Evolutionary conservation across 768 basidiomycete genomes (phyloP), one percentile per base, ranked within the genome.

Genomic region (Agaricus blazei): DNA sequence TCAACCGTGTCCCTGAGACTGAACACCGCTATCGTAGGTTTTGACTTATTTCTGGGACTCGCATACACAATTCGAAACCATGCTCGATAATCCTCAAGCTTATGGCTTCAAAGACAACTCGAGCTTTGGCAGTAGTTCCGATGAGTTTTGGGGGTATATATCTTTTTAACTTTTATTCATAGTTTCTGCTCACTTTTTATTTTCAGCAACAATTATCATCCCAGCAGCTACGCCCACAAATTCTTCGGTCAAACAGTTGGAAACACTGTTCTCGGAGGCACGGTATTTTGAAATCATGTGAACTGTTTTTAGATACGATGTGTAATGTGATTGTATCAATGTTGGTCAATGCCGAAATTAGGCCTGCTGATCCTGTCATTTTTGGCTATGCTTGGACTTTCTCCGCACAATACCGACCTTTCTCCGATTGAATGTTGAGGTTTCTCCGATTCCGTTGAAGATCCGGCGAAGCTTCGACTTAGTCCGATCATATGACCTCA

Each of bases 51-150:
- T 75, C 9, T 85, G 74, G 72, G 82, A 85, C 58, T 70, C 81
- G 1, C 70, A 76, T 60, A 56, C 78, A 0, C 70, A 69, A 28
- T 82, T 83, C 68, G 75, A 70, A 15, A 73, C 69, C 1, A 76
- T 84, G 19, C 66, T 84, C 14, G 69, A 80, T 66, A 51, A 65
- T 36, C 80, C 82, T 1, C 71, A 68, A 1, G 62, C 70, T n/a
- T 84, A 75, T 52, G 83, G 83, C 0, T 82, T 84, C 64, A 68
- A 71, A n/a, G 82, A 85, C 59, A 74, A 73, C 2, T 75, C 74
- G 2, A 72, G 75, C 0, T 78, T 69, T 53, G 81, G 81, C 9
- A 65, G 63, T 23, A 69, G 65, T 29, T 38, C 72, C 12, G 73
- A 72, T 12, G 67, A 74, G 48, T 83, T 83, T 73, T 83, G 82